Evolutionary conservation across 176 grass and related monocot species (phyloP).

Genomic region (Phoenix dactylifera): DNA sequence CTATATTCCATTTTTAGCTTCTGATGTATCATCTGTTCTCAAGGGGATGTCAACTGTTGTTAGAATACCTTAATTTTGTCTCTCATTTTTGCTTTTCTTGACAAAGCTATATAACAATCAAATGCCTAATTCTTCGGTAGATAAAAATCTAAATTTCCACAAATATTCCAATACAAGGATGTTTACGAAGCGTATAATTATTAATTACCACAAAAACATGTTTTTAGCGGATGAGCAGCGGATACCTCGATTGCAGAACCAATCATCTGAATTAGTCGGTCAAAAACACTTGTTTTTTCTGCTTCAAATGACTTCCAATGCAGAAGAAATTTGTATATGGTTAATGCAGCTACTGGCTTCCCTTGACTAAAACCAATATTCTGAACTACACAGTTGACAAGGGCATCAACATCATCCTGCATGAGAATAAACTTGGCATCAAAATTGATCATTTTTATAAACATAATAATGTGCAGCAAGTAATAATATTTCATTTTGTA

Average conservation of each 20-base stretch:
- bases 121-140: not conserved
- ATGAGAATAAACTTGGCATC: conserved; percentile 17
- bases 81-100: no score
- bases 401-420: conserved; percentile 77
- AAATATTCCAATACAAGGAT: not conserved
- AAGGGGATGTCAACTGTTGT: no score
- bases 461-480: not conserved
- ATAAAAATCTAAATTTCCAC: conserved; percentile 12
- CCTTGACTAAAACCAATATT: conserved; percentile 72
- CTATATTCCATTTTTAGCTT: no score
- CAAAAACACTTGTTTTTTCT: conserved; percentile 88
- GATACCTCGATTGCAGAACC: conserved; percentile 81
- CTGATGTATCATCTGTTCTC: no score
- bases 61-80: no score
- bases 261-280: conserved; percentile 76
- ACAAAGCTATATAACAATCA: no score
- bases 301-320: conserved; percentile 93
- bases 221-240: not conserved
- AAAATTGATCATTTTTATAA: conserved; percentile 17
- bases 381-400: conserved; percentile 63
- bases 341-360: conserved; percentile 79
- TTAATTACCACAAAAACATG: no score
- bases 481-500: not conserved
- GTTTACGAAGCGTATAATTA: no score
- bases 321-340: conserved; percentile 90